Conservation (phyloP, 352 stramenopile genomes). For the Pythium diclinum region DNA sequence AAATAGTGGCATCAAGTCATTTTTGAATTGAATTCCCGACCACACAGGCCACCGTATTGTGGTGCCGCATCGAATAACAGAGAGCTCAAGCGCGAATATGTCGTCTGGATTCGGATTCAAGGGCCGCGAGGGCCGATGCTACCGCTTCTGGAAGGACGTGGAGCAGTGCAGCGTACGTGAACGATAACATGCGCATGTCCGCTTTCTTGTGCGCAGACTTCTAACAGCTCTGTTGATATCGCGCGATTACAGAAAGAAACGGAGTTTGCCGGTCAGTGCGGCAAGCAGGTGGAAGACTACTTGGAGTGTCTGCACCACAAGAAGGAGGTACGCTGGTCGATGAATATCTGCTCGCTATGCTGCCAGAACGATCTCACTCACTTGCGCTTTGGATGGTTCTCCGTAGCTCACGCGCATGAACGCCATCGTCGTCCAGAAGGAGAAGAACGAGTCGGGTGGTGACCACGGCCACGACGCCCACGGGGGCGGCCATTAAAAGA, state of each 20-base stretch:
- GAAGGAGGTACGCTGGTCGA: constrained; percentile 79
- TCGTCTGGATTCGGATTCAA: constrained; percentile 94
- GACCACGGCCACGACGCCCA: constrained; percentile 37
- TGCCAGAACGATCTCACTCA: neutral
- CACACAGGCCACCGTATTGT: neutral
- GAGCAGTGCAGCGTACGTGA: constrained; percentile 93
- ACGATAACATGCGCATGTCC: neutral
- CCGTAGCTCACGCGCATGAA: constrained; percentile 81
- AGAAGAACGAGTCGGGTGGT: constrained; percentile 53
- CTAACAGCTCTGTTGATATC: constrained; percentile 7
- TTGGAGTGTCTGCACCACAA: constrained; percentile 95
- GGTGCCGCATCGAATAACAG: neutral
- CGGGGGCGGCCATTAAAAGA: constrained; percentile 26
- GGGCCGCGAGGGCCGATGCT: constrained; percentile 90
- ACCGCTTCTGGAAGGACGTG: constrained; percentile 93
- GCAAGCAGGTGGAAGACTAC: constrained; percentile 91
- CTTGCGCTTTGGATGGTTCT: constrained; percentile 7
- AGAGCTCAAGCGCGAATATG: constrained; percentile 49
- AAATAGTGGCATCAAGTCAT: constrained; percentile 5
- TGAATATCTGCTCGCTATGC: neutral
- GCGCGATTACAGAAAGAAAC: constrained; percentile 64
- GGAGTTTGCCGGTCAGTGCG: constrained; percentile 74
- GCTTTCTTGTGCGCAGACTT: constrained; percentile 33
- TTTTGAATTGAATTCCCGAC: constrained; percentile 13
- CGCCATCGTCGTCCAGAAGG: constrained; percentile 73